Evolutionary conservation across 441 rosid genomes (phyloP), one percentile per base, ranked within the genome.

Genomic region (Raphanus hybrid): DNA sequence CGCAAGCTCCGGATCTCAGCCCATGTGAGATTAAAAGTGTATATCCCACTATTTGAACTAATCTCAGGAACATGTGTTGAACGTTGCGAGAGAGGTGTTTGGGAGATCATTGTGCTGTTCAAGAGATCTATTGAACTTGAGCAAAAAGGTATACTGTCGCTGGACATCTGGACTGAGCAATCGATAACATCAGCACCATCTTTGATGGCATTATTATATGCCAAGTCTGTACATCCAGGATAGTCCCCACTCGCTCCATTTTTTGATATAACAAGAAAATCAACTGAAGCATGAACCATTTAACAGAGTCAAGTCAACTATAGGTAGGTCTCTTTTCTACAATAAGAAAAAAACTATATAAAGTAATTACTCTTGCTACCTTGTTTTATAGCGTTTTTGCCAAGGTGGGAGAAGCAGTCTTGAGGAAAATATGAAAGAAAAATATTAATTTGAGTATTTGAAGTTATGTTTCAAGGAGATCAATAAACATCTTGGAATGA

Each of bases 1-100:
- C 5, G 3, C 32, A 29, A 29, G 32, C 4, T 29, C 32, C 32
- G 5, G 32, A 29, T 29, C 32, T 29, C 32, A 29, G 32, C 32
- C 94, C 93, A 86, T 1, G 80, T 81, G 75, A 91, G 87, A 81
- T 75, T 82, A 68, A 91, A 90, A 61, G 88, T 59, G 82, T 64
- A 88, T 69, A 88, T 85, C 26, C 88, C 88, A 34, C 11, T n/a
- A 72, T 57, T 43, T 11, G 64, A 29, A 0, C 64, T 60, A 59
- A 59, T 10, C 64, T 59, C 64, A 59, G 64, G 64, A 26, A 82
- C 60, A 8, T 0, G 26, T 64, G 3, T 2, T 27, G 78, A 12
- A 45, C 14, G 84, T 66, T n/a, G 71, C 75, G 71, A 41, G 37
- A 77, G 84, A 15, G 0, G 0, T 11, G 90, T 65, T 71, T 75